These are phyloP conservation scores for Aspergillus candidus DNA, from an alignment of 2,329 filamentous ascomycete genomes.

Conservation along the genomic window DNA sequence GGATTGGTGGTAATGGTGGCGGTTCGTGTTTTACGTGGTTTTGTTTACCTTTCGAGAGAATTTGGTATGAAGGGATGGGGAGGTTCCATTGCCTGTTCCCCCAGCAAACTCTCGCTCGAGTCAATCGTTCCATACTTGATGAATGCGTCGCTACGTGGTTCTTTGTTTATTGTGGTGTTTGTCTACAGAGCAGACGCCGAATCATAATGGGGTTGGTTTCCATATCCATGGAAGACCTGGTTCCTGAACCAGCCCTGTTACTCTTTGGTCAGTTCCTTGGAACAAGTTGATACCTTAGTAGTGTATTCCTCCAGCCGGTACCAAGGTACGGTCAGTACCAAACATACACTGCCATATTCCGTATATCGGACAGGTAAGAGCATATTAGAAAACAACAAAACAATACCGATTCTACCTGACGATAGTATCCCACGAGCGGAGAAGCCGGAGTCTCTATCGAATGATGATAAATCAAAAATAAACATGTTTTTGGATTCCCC, in stretches of 20 bases:
- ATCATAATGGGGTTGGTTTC: neutral
- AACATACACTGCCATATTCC: too few species aligned
- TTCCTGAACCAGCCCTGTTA: neutral
- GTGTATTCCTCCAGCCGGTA: too few species aligned
- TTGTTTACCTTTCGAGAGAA: constrained; percentile 9
- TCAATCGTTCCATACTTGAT: neutral
- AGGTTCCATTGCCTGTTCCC: constrained; percentile 17
- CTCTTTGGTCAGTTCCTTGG: neutral
- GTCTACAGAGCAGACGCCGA: neutral
- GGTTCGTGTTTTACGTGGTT: constrained; percentile 11
- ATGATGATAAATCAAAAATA: too few species aligned
- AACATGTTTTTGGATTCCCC: too few species aligned
- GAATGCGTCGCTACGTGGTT: constrained; percentile 13
- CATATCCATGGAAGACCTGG: constrained; percentile 1
- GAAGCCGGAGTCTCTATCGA: too few species aligned
- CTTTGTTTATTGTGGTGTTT: constrained; percentile 7
- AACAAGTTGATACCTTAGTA: neutral
- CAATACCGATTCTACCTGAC: too few species aligned
- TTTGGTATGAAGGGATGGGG: constrained; percentile 30
- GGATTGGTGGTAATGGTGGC: too few species aligned
- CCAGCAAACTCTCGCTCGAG: constrained; percentile 6
- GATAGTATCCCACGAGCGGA: too few species aligned
- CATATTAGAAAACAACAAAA: too few species aligned
- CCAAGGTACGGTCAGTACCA: too few species aligned
- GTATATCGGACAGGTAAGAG: too few species aligned